These are phyloP conservation scores for Leccinum subgranulosum DNA, from an alignment of 768 basidiomycete genomes.

Conservation along the genomic window DNA sequence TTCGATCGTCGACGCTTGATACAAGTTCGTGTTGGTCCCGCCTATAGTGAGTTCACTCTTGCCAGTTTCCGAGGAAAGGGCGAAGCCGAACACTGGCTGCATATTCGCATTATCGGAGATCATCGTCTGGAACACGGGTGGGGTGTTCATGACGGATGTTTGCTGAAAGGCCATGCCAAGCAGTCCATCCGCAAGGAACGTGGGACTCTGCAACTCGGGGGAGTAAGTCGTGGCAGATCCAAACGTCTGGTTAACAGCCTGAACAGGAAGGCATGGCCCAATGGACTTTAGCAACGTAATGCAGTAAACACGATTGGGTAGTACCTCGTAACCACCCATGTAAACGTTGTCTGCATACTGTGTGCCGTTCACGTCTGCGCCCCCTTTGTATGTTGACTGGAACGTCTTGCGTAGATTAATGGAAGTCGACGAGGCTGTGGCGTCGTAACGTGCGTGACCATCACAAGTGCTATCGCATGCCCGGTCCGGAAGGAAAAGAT, in stretches of 20 bases:
- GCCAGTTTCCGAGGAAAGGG: constrained; percentile 37
- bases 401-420: constrained; percentile 25
- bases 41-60: constrained; percentile 57
- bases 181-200: constrained; percentile 39
- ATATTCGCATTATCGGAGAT: constrained; percentile 32
- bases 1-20: constrained; percentile 41
- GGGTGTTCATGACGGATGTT: constrained; percentile 34
- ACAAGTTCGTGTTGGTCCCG: constrained; percentile 45
- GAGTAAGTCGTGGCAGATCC: constrained; percentile 43
- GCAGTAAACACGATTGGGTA: constrained; percentile 13
- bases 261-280: neutral
- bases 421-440: constrained; percentile 32
- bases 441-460: constrained; percentile 31
- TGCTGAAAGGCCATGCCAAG: constrained; percentile 41
- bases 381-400: constrained; percentile 36
- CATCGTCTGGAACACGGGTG: constrained; percentile 46
- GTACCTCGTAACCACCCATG: constrained; percentile 36
- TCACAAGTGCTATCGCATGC: constrained; percentile 30
- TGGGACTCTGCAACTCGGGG: constrained; percentile 19
- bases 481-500: constrained; percentile 41
- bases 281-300: constrained; percentile 1
- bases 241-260: constrained; percentile 40
- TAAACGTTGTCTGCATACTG: constrained; percentile 43
- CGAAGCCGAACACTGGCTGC: constrained; percentile 45
- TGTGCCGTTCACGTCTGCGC: constrained; percentile 36